Conservation (phyloP, 2,329 filamentous ascomycete species). For the Verticillium alfalfae region DNA sequence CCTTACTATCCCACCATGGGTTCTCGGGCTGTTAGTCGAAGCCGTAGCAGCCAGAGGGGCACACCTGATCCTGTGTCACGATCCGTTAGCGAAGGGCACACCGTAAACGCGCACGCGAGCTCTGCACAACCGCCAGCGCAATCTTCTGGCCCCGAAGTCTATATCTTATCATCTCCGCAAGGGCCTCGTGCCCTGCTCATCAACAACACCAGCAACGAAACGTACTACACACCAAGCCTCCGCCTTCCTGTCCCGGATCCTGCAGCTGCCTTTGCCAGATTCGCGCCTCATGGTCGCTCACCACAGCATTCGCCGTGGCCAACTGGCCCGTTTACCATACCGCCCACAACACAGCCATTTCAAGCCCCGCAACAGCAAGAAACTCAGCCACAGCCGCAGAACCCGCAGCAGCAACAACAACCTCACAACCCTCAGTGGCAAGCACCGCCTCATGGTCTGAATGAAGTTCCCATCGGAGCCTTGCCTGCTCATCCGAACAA, state of each 20-base stretch:
- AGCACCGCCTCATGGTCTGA: conserved; percentile 13
- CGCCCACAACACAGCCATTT: conserved; percentile 1
- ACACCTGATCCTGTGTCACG: conserved; percentile 37
- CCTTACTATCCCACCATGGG: conserved; percentile 26
- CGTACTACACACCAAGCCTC: conserved; percentile 44
- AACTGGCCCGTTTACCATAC: conserved; percentile 1
- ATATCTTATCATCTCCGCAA: conserved; percentile 54
- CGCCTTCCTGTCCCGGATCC: conserved; percentile 1
- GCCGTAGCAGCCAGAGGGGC: conserved; percentile 37
- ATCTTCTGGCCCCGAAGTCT: conserved; percentile 42
- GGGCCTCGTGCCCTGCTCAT: conserved; percentile 55
- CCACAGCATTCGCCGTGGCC: conserved; percentile 9
- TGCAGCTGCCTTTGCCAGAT: conserved; percentile 2
- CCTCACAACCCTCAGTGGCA: conserved; percentile 14
- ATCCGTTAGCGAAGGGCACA: conserved; percentile 15
- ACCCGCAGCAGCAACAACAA: conserved; percentile 18
- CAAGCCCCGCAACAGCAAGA: conserved; percentile 3
- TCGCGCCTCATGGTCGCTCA: conserved; percentile 2
- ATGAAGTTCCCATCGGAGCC: conserved; percentile 14
- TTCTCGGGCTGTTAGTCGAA: conserved; percentile 37
- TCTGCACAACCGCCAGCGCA: conserved; percentile 15
- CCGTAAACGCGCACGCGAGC: conserved; percentile 13
- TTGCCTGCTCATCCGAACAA: conserved; percentile 32
- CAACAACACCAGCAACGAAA: conserved; percentile 40
- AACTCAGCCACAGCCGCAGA: conserved; percentile 14